phyloP scores from a whole-genome alignment of 768 basidiomycete genomes.

The Tulasnella sp. region DNA sequence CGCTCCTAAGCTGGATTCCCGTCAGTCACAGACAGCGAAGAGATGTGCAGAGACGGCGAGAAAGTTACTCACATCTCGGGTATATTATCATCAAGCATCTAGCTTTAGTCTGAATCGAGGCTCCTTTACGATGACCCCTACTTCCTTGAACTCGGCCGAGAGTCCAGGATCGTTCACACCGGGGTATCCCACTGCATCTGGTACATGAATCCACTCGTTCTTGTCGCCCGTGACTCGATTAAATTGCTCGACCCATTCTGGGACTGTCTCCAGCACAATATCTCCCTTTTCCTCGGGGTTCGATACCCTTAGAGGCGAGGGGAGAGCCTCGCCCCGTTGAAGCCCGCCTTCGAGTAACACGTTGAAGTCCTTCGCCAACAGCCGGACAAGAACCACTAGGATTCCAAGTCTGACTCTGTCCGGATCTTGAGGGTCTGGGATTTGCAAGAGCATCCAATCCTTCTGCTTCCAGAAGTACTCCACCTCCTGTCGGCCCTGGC shows the following conservation, averaged over 20 bases:
- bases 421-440: slow-evolving; percentile 14
- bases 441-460: neutral
- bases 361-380: slow-evolving; percentile 20
- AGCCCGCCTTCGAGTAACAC: slow-evolving; percentile 10
- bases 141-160: slow-evolving; percentile 9
- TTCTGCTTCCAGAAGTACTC: slow-evolving; percentile 21
- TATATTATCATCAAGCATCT: neutral
- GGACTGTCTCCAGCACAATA: neutral
- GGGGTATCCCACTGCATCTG: slow-evolving; percentile 9
- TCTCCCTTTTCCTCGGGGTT: neutral
- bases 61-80: neutral
- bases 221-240: neutral
- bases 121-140: slow-evolving; percentile 17
- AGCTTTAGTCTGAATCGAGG: slow-evolving; percentile 9
- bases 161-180: slow-evolving; percentile 16
- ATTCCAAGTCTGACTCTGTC: slow-evolving; percentile 1
- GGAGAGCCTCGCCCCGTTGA: neutral
- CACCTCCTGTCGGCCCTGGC: slow-evolving; percentile 3
- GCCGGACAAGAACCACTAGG: slow-evolving; percentile 10
- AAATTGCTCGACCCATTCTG: slow-evolving; percentile 14
- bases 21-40: neutral
- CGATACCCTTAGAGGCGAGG: neutral
- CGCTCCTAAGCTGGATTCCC: neutral
- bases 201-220: slow-evolving; percentile 17
- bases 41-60: neutral